Base-by-base conservation (phyloP, 2,329 filamentous ascomycete species). In the Colletotrichum orbiculare region DNA sequence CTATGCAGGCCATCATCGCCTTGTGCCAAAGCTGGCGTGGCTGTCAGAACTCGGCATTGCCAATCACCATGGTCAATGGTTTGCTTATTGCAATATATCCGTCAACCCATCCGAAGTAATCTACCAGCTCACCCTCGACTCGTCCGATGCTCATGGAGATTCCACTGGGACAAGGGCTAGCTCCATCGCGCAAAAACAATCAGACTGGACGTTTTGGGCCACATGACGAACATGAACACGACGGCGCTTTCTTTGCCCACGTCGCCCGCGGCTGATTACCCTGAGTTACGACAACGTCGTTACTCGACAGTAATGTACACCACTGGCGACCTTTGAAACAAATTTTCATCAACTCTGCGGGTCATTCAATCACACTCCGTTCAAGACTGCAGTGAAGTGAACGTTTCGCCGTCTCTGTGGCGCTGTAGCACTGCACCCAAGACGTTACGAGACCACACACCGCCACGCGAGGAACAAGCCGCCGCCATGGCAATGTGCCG, bases 21-120 rank as follows among this genome's bases (percentile, higher is more conserved):
- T 25, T 25, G 25, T 5, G 25, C 25, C 25, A 5, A 25, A 25
- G 25, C 4, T 5, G 25, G 25, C 25, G 25, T 25, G 25, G 25
- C 25, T 25, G 4, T 25, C 25, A 5, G 25, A 25, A 25, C 25
- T 25, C 25, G 25, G 4, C 4, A 4, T 25, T 25, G 25, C 25
- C 4, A 25, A 25, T 25, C 25, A 25, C 25, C 3, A 25, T 25
- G 25, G 25, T 25, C 25, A 45, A 45, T 45, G 35, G 39, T 52
- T 54, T 55, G 42, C 56, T 54, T 52, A 17, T 45, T 61, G 53
- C 35, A 33, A 50, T 47, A 34, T 48, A 42, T 64, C 5, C 33
- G 35, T 42, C 57, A 46, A 50, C 34, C 52, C 50, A 38, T 35
- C 50, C 57, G 37, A 47, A 46, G 47, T 55, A n/a, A 43, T 47